Conservation (phyloP, 2,329 filamentous ascomycete genomes). For the Phyllosticta citribraziliensis region DNA sequence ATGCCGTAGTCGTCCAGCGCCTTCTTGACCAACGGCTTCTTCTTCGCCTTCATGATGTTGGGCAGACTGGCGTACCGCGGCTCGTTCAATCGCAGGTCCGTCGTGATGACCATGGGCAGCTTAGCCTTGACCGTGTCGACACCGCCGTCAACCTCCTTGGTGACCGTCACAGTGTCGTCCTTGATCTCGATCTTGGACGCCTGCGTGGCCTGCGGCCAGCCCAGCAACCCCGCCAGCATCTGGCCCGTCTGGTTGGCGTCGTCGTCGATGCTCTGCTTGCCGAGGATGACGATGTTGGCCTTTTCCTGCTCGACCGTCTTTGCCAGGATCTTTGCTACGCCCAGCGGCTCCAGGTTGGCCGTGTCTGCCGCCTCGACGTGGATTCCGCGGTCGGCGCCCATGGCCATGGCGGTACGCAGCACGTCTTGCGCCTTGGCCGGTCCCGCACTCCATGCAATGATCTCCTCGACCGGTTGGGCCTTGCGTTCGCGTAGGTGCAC, state of each 20-base stretch:
- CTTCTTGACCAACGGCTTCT: conserved; percentile 96
- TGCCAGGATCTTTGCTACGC: conserved; percentile 81
- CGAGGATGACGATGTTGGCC: conserved; percentile 83
- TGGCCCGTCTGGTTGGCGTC: conserved; percentile 93
- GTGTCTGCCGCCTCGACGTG: conserved; percentile 54
- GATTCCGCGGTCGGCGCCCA: conserved; percentile 89
- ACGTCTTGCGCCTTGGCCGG: conserved; percentile 81
- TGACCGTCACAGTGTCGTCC: conserved; percentile 63
- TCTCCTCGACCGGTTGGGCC: conserved; percentile 72
- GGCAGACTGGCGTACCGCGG: conserved; percentile 90
- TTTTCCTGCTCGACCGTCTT: conserved; percentile 74
- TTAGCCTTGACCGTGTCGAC: conserved; percentile 79
- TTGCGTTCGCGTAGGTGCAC: conserved; percentile 81
- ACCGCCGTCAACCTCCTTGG: conserved; percentile 89
- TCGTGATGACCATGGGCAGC: conserved; percentile 89
- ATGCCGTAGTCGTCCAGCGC: conserved; percentile 66
- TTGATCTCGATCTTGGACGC: conserved; percentile 72
- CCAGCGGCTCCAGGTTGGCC: conserved; percentile 68
- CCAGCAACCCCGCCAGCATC: conserved; percentile 88
- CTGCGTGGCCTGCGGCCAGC: conserved; percentile 92
- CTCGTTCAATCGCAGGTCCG: conserved; percentile 88
- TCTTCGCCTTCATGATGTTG: conserved; percentile 99
- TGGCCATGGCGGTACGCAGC: conserved; percentile 93
- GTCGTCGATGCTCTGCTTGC: conserved; percentile 98
- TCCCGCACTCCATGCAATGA: conserved; percentile 79